Evolutionary conservation across 225 moss, liverwort and hornwort species (phyloP), one percentile per base, ranked within the genome.

Genomic region (Asterella californica): DNA sequence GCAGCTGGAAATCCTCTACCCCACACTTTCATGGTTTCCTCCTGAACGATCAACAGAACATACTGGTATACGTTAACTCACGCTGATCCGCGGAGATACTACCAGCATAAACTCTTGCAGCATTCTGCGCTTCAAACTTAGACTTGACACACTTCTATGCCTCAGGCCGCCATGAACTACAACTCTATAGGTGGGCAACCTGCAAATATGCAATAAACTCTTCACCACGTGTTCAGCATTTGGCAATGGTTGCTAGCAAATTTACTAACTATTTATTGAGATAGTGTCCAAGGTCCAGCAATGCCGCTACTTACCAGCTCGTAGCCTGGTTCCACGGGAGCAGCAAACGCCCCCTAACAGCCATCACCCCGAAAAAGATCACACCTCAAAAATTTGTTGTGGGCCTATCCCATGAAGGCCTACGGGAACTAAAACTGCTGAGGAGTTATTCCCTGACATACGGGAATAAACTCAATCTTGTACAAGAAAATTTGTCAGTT

Each of bases 11-110:
- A 95, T 61, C 95, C 93, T 74, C 92, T 91, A 62, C 95, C 95
- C 95, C 95, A 95, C 21, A 85, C 83, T 82, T 95, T 95, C 86
- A 92, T 89, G 49, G 90, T 88, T 66, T 95, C 95, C 81, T 95
- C 95, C 95, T 95, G 87, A 66, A 63, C 22, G 49, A 36, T 14
- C 21, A 77, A 46, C 46, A 34, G 73, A 24, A 50, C 30, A 48
- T 48, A 42, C 34, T 19, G 47, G 9, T 47, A 24, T 71, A 10
- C 12, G 70, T 9, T 45, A 71, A 65, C 1, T 15, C 33, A 65
- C 1, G 32, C 63, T 65, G 32, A 65, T 65, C 32, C 32, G 65
- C 15, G 9, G 33, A 21, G 1, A 42, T 9, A 45, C 6, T 70
- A 70, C 36, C 37, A 4, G 38, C 15, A 45, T 42, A 19, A 36